Evolutionary conservation across 495 filamentous ascomycete species (phyloP), one percentile per base, ranked within the genome.

Genomic region (Margaritispora aquatica): DNA sequence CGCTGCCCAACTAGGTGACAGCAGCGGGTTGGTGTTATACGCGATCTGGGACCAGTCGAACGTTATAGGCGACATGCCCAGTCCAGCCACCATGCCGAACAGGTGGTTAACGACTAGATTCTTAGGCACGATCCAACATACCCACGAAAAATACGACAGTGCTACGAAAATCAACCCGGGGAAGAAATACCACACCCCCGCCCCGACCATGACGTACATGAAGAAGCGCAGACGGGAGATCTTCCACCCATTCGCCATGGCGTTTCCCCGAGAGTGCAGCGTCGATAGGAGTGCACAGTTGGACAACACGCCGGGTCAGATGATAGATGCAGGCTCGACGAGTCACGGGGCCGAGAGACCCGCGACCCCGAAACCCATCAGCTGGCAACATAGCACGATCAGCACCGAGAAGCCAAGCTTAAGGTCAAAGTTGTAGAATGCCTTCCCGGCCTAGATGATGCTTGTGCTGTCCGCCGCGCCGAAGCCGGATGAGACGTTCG

Each of bases 361-460:
- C 0, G 87, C 87, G 36, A 92, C 76, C 0, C 87, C 88, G 64
- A 88, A 88, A 0, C 88, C 87, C 29, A 90, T 77, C 22, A 86
- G 74, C 65, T 92, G 88, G 2, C 85, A 89, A 2, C 85, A 86
- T 34, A 92, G 74, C 15, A 76, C 80, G 41, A 89, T 71, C 2
- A 90, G 63, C 13, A 89, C 73, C 63, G 54, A 71, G 21, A 61
- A 61, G 1, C 26, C 44, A 3, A 19, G 58, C 23, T 61, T 61
- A 7, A 59, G n/a, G 19, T 49, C 44, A 27, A 58, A 49, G 23
- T 44, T 36, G 50, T 75, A 76, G 64, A 70, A 75, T 15, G 66
- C 67, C 34, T 69, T 59, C 54, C 73, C 72, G 13, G 73, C 71
- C 22, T 74, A 71, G 24, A 80, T 69, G 2, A 80, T 75, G 60